Percentiles rank a stretch among this genome's conserved stretches.
Conservation (phyloP, 495 filamentous ascomycete genomes). For the Chaetomium tenue region DNA sequence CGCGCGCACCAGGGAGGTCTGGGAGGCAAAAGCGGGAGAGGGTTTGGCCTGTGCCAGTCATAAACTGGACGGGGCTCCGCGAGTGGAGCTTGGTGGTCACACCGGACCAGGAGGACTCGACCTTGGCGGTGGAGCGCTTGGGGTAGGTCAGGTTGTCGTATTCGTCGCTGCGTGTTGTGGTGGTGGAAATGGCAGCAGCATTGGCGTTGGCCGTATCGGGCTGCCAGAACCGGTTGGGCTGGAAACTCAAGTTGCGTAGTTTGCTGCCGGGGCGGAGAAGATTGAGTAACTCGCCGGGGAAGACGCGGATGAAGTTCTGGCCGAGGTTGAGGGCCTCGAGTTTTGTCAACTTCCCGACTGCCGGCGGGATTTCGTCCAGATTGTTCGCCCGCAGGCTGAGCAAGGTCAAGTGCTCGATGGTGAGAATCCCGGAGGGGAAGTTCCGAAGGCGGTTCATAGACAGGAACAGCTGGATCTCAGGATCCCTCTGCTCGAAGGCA, state of each 20-base stretch:
- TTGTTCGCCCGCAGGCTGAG: conserved; percentile 72
- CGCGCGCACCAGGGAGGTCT: background rate
- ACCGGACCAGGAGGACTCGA: conserved; percentile 14
- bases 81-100: conserved; percentile 23
- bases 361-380: conserved; percentile 61
- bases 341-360: conserved; percentile 61
- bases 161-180: background rate
- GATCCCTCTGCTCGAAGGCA: conserved; percentile 43
- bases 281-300: conserved; percentile 69
- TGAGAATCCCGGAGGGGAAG: conserved; percentile 53
- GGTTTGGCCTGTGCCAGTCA: conserved; percentile 12
- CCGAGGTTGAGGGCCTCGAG: conserved; percentile 68
- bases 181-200: background rate
- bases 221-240: conserved; percentile 51
- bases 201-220: conserved; percentile 25
- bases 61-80: conserved; percentile 33
- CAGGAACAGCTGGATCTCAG: conserved; percentile 63
- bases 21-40: conserved; percentile 24
- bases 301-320: conserved; percentile 62
- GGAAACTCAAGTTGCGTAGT: conserved; percentile 40
- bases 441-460: conserved; percentile 56
- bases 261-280: conserved; percentile 49
- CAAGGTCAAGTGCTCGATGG: conserved; percentile 58
- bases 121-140: background rate
- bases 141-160: conserved; percentile 25